phyloP scores from a whole-genome alignment of 306 rosid genomes.

The Myrica gale region DNA sequence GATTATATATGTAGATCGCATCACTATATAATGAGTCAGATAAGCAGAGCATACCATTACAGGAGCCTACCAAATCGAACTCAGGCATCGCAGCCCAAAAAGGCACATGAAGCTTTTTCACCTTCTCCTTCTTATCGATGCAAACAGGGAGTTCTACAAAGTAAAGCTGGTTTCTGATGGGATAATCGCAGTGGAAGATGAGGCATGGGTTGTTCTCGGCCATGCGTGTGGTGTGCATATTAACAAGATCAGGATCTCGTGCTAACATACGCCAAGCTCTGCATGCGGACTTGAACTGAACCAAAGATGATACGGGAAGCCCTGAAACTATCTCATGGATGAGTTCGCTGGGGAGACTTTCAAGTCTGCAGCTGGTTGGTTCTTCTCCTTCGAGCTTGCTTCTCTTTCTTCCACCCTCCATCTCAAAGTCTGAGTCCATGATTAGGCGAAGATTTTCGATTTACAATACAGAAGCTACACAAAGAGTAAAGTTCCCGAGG shows the following conservation, averaged over 20 bases:
- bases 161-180: slow-evolving; percentile 39
- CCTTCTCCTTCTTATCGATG: neutral
- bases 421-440: slow-evolving; percentile 28
- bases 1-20: slow-evolving; percentile 37
- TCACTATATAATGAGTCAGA: slow-evolving; percentile 35
- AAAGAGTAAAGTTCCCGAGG: neutral
- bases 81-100: slow-evolving; percentile 37
- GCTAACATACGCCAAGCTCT: slow-evolving; percentile 27
- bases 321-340: slow-evolving; percentile 22
- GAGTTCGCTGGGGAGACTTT: slow-evolving; percentile 30
- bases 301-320: slow-evolving; percentile 38
- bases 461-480: neutral
- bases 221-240: slow-evolving; percentile 2
- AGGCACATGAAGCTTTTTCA: slow-evolving; percentile 29
- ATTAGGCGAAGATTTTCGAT: neutral
- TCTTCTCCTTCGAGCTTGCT: slow-evolving; percentile 17
- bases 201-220: slow-evolving; percentile 24
- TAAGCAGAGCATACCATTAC: slow-evolving; percentile 39
- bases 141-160: slow-evolving; percentile 27
- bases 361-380: slow-evolving; percentile 7
- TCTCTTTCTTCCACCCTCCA: slow-evolving; percentile 17
- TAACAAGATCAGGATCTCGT: slow-evolving; percentile 17
- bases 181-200: slow-evolving; percentile 42
- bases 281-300: slow-evolving; percentile 35
- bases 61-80: slow-evolving; percentile 39